Conservation (phyloP, 257 asterid species). For the Nicotiana sylvestris region DNA sequence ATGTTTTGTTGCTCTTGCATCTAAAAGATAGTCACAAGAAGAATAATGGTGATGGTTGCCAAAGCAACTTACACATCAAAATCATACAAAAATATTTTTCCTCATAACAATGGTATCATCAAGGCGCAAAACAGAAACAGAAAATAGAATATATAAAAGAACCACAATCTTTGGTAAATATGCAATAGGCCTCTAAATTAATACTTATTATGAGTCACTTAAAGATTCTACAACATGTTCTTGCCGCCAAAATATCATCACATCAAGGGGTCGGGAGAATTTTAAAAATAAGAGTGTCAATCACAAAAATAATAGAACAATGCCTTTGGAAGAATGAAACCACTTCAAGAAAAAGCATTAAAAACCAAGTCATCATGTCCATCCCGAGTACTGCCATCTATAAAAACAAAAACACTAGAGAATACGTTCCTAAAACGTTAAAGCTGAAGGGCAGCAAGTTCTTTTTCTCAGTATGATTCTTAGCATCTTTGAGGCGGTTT, state of each 20-base stretch:
- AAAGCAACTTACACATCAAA: neutral
- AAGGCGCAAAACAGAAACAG: neutral
- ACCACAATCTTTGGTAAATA: neutral
- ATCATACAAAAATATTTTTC: neutral
- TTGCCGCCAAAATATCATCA: neutral
- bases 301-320: neutral
- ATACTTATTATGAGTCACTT: neutral
- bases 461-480: neutral
- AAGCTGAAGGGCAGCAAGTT: neutral
- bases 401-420: neutral
- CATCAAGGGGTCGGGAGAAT: neutral
- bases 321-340: neutral
- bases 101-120: neutral
- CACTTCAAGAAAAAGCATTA: neutral
- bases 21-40: neutral
- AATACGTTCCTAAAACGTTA: neutral
- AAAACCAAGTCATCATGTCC: neutral
- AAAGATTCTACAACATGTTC: neutral
- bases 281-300: neutral
- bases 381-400: neutral
- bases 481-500: no score
- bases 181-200: neutral
- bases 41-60: neutral
- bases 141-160: neutral
- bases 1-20: neutral